Percentiles rank a stretch among this genome's conserved stretches.
These are phyloP conservation scores for Aspergillus novofumigatus DNA, from an alignment of 2,329 filamentous ascomycete species.

Conservation along the genomic window DNA sequence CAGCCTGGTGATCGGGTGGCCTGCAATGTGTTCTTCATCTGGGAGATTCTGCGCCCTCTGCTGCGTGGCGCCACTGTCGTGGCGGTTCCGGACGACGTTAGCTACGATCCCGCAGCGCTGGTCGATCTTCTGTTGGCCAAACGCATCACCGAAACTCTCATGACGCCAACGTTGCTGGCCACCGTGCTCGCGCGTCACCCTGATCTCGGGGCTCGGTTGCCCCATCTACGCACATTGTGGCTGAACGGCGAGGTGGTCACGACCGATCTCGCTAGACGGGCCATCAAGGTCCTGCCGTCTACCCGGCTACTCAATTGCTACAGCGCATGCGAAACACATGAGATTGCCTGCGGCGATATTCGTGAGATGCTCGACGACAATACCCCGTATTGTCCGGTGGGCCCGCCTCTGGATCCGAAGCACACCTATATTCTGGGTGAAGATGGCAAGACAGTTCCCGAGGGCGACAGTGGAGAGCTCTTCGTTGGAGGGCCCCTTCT, in stretches of 20 bases:
- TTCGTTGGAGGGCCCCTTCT: constrained; percentile 71
- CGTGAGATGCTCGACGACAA: constrained; percentile 62
- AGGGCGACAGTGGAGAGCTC: constrained; percentile 65
- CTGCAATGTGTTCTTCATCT: constrained; percentile 86
- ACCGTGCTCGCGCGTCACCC: constrained; percentile 68
- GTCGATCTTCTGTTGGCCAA: constrained; percentile 65
- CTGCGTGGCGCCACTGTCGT: constrained; percentile 72
- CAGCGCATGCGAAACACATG: constrained; percentile 77
- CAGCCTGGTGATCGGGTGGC: constrained; percentile 70
- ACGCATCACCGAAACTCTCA: constrained; percentile 72
- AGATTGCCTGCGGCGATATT: constrained; percentile 74
- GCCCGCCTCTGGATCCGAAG: constrained; percentile 62
- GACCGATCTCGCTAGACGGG: constrained; percentile 67
- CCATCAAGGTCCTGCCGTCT: constrained; percentile 63
- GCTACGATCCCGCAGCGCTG: constrained; percentile 71
- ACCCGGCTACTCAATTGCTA: constrained; percentile 73
- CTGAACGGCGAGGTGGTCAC: constrained; percentile 80
- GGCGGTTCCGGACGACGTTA: constrained; percentile 68
- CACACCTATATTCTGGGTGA: constrained; percentile 72
- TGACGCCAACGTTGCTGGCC: constrained; percentile 75
- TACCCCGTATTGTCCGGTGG: constrained; percentile 67
- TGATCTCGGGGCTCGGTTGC: constrained; percentile 59
- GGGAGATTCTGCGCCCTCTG: constrained; percentile 76
- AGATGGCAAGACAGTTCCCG: constrained; percentile 58
- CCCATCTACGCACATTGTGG: constrained; percentile 67